Conservation (phyloP, 306 rosid species). For the Corylus avellana region DNA sequence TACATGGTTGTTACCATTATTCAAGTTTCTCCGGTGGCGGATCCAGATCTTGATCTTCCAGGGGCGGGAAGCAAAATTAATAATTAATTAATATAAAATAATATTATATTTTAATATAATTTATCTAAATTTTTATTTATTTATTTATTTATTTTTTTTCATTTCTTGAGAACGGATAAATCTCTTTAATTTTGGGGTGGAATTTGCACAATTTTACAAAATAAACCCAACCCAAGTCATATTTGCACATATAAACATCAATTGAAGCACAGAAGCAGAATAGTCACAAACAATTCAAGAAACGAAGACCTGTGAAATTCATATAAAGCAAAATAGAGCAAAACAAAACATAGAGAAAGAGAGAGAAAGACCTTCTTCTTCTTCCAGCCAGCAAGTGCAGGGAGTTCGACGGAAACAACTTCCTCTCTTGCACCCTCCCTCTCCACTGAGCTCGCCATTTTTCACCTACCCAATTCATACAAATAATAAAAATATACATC, state of each 20-base stretch:
- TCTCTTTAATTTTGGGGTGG: no score
- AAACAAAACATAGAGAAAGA: not conserved
- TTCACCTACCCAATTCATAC: slow-evolving; percentile 51
- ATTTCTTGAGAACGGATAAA: no score
- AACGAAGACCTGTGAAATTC: not conserved
- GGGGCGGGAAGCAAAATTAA: no score
- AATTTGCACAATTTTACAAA: slow-evolving; percentile 20
- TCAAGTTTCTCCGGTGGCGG: no score
- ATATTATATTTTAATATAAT: no score
- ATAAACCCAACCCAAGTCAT: slow-evolving; percentile 19
- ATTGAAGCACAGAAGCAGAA: not conserved
- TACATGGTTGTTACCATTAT: no score
- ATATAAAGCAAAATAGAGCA: slow-evolving; percentile 16
- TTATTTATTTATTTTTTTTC: no score
- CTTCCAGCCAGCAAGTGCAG: slow-evolving; percentile 93
- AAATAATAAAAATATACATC: slow-evolving; percentile 18
- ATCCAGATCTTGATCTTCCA: no score
- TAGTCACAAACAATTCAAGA: slow-evolving; percentile 20
- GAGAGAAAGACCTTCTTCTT: slow-evolving; percentile 63
- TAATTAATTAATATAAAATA: no score
- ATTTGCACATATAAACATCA: slow-evolving; percentile 23
- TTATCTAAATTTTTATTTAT: no score
- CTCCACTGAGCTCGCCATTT: slow-evolving; percentile 84
- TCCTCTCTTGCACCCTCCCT: slow-evolving; percentile 62
- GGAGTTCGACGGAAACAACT: slow-evolving; percentile 77